These are phyloP conservation scores for Globisporangium iwayamae DNA, from an alignment of 352 stramenopile species.

Conservation along the genomic window DNA sequence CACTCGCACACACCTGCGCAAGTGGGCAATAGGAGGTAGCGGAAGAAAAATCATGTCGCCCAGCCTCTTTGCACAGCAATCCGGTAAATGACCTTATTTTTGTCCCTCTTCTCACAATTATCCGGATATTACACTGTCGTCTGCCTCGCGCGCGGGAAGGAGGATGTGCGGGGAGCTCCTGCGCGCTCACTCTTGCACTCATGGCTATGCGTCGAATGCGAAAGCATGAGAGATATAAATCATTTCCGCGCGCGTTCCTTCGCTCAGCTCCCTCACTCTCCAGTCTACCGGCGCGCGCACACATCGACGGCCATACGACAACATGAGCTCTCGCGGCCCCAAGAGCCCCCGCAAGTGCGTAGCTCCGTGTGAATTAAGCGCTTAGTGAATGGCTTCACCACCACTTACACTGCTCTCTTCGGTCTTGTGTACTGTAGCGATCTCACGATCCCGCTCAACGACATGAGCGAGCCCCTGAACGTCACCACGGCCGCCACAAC, in stretches of 20 bases:
- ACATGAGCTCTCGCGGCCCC: constrained; percentile 9
- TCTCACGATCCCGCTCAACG: constrained; percentile 30
- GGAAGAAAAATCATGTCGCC: too few relatives aligned
- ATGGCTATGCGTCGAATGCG: background rate
- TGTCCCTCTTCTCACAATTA: too few relatives aligned
- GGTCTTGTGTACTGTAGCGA: constrained; percentile 17
- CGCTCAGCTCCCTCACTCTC: background rate
- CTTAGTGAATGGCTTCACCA: background rate
- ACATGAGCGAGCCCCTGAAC: constrained; percentile 4
- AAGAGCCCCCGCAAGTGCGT: constrained; percentile 9
- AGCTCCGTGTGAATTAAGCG: background rate
- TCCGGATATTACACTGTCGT: too few relatives aligned
- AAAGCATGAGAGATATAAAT: background rate
- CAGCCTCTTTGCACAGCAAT: too few relatives aligned
- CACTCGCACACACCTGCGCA: too few relatives aligned
- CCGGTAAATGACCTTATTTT: too few relatives aligned
- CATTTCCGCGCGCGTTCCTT: background rate
- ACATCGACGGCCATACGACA: background rate
- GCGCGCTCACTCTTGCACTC: background rate
- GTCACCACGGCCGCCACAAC: constrained; percentile 18
- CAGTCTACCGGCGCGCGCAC: background rate
- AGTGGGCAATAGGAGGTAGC: too few relatives aligned
- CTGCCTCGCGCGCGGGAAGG: background rate
- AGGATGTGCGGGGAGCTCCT: background rate
- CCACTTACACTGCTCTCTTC: background rate